Evolutionary conservation across 805 yeast species (phyloP).

Genomic region (Scheffersomyces amazonensis): DNA sequence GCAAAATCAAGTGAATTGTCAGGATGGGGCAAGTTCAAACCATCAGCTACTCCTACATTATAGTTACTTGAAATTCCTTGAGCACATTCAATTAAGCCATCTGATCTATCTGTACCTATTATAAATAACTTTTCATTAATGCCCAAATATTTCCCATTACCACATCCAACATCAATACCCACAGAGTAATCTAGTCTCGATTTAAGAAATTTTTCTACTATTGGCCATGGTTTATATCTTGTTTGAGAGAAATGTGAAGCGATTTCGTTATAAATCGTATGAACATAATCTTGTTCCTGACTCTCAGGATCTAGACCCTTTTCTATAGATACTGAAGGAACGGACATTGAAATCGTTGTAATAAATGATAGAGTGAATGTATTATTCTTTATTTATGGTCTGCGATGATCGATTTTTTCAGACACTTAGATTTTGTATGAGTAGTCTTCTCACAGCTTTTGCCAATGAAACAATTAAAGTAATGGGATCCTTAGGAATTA

Average conservation of each 20-base stretch:
- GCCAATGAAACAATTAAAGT: too few relatives aligned
- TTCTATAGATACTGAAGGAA: slow-evolving; percentile 29
- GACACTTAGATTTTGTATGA: too few relatives aligned
- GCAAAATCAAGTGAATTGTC: slow-evolving; percentile 68
- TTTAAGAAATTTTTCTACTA: slow-evolving; percentile 69
- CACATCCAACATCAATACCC: slow-evolving; percentile 96
- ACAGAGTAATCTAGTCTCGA: slow-evolving; percentile 51
- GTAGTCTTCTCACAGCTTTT: too few relatives aligned
- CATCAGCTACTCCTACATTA: slow-evolving; percentile 80
- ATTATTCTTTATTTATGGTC: too few relatives aligned
- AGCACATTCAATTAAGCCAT: slow-evolving; percentile 68
- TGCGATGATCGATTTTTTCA: too few relatives aligned
- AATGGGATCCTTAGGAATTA: too few relatives aligned
- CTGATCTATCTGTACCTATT: slow-evolving; percentile 73
- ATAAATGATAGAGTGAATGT: too few relatives aligned
- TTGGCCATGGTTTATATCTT: slow-evolving; percentile 96
- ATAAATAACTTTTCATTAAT: slow-evolving; percentile 67
- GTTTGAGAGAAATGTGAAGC: slow-evolving; percentile 94
- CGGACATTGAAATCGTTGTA: slow-evolving; percentile 24
- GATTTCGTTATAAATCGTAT: slow-evolving; percentile 88
- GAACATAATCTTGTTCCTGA: slow-evolving; percentile 79
- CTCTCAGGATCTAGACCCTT: slow-evolving; percentile 41
- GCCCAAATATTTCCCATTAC: slow-evolving; percentile 88
- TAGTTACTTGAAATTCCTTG: slow-evolving; percentile 35
- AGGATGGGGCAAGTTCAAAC: slow-evolving; percentile 49